A percentile compares a stretch with the other conserved stretches of the same genome.
These are phyloP conservation scores for Citrullus amarus DNA, from an alignment of 306 rosid species.

Conservation along the genomic window DNA sequence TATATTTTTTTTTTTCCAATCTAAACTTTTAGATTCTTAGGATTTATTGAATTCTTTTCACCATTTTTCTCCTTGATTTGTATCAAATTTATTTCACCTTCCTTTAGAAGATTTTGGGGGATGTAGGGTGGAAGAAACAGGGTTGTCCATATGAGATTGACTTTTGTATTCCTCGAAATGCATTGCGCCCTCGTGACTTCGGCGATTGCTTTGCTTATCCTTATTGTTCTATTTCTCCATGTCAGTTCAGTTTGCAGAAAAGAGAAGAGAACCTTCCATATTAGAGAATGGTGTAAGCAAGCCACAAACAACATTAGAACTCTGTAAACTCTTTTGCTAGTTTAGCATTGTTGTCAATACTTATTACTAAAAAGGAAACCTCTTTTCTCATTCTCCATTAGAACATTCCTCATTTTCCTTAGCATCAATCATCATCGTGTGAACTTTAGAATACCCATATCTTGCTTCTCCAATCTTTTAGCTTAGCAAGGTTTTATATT, in stretches of 20 bases:
- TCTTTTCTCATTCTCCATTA: not conserved
- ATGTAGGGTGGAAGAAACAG: conserved; percentile 23
- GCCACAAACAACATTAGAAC: not conserved
- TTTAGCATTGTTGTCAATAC: not conserved
- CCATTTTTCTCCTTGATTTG: conserved; percentile 19
- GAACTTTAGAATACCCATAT: not conserved
- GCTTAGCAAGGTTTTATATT: not conserved
- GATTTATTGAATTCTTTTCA: conserved; percentile 66
- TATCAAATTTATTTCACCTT: conserved; percentile 25
- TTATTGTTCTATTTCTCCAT: not conserved
- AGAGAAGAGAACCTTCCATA: conserved; percentile 13
- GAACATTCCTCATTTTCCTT: not conserved
- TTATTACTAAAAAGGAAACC: not conserved
- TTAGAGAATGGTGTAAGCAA: conserved; percentile 3
- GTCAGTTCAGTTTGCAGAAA: conserved; percentile 31
- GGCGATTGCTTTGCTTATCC: conserved; percentile 21
- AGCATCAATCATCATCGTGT: not conserved
- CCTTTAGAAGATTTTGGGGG: conserved; percentile 28
- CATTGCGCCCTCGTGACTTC: conserved; percentile 21
- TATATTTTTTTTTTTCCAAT: not conserved
- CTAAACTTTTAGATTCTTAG: conserved; percentile 14
- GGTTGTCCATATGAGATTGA: conserved; percentile 23
- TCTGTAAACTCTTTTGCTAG: not conserved
- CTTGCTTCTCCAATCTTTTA: not conserved
- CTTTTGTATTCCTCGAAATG: conserved; percentile 21